phyloP scores from a whole-genome alignment of 805 yeast species.

The Ascoidea tarda region DNA sequence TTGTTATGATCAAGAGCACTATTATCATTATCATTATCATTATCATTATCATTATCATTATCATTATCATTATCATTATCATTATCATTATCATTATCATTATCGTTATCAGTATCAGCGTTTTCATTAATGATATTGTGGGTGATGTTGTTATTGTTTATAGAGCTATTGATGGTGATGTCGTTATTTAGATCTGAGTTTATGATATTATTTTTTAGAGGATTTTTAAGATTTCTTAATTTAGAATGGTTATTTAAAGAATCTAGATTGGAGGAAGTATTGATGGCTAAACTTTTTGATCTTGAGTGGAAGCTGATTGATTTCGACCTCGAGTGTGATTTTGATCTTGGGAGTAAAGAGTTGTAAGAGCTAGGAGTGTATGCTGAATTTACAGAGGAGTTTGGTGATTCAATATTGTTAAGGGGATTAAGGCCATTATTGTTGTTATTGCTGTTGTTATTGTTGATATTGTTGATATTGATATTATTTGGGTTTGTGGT shows the following conservation, averaged over 20 bases:
- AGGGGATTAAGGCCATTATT: neutral
- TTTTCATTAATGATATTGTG: neutral
- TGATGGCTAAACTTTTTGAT: conserved; percentile 8
- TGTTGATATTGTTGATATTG: neutral
- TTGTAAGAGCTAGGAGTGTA: neutral
- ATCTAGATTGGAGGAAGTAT: neutral
- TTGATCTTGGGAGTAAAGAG: neutral
- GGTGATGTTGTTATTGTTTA: neutral
- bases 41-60: neutral
- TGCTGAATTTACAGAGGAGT: neutral
- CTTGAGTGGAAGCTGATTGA: conserved; percentile 11
- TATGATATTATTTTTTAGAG: neutral
- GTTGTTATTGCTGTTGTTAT: neutral
- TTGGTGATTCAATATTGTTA: conserved; percentile 1
- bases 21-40: no score
- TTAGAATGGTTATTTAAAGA: no score
- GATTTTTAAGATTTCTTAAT: no score
- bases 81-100: neutral
- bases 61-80: neutral
- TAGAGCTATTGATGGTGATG: neutral
- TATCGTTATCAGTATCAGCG: no score
- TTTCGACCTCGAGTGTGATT: conserved; percentile 6
- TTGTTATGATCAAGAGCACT: neutral
- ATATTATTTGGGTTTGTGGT: neutral
- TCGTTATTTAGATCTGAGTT: neutral